Base-by-base conservation (phyloP, 2,329 filamentous ascomycete genomes). In the Talaromyces sp. region DNA sequence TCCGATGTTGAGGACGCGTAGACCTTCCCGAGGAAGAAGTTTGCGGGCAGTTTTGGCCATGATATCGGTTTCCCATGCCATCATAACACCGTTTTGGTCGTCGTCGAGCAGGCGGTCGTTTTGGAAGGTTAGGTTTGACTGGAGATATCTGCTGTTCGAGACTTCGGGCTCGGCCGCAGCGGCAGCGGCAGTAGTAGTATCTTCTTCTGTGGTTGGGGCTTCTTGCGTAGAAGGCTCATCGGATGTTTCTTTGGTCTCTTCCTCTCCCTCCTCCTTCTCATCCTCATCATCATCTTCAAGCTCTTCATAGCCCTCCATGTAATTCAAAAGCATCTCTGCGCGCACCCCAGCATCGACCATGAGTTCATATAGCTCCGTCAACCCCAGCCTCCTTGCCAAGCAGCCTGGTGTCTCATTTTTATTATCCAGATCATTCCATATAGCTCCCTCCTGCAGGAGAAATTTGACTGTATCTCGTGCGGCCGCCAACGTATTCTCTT, bases 361-460 rank as follows among this genome's bases (percentile, higher is more conserved):
- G 61, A 92, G 76, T 47, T 89, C 85, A 73, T 99, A 98, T 40
- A 97, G 78, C 56, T 86, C 83, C 59, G 77, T 82, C 68, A 90
- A 80, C 0, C 89, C 89, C 28, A 97, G 67, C 53, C 85, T 73
- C 31, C 83, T 81, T 8, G 95, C 95, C 51, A 97, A 80, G 73
- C 94, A 98, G 7, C 92, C 95, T 0, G 95, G 92, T 3, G 95
- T 98, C 81, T 98, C 94, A 69, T 92, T 85, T 68, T 91, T 89
- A 67, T 82, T 78, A 75, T 98, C 92, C 61, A 98, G 81, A 73
- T 97, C 93, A 78, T 99, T 99, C 95, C 95, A 99, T 68, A 98
- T 97, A 10, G 92, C 95, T 34, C 95, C 95, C 68, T 90, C 89
- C 70, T 93, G 84, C 63, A 98, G 87, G 7, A 98, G 82, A 70